A percentile compares a stretch with the other conserved stretches of the same genome.
phyloP scores from a whole-genome alignment of 2,329 filamentous ascomycete genomes.

The Pseudocercospora fijiensis region DNA sequence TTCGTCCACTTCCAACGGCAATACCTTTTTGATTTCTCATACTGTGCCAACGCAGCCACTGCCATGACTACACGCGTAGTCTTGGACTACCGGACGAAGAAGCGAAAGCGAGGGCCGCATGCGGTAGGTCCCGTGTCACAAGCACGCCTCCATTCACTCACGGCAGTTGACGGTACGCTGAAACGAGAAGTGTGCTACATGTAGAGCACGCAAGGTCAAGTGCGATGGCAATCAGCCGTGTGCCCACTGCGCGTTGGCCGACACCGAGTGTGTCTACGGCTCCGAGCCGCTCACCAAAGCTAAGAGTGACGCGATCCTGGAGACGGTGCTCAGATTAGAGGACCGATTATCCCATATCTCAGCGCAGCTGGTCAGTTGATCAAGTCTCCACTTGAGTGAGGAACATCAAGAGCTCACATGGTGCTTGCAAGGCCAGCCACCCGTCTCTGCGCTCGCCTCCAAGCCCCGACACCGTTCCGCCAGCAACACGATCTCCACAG shows the following conservation, averaged over 20 bases:
- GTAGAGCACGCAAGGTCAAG: constrained; percentile 15
- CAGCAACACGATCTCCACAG: constrained; percentile 4
- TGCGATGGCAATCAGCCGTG: constrained; percentile 20
- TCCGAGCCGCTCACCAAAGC: constrained; percentile 16
- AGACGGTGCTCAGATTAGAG: constrained; percentile 15
- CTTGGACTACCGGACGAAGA: constrained; percentile 1
- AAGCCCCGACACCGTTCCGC: background rate
- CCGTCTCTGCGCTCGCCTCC: background rate
- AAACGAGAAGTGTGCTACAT: constrained; percentile 7
- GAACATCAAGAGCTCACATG: background rate
- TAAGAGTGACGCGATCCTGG: constrained; percentile 20
- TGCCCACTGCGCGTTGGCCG: constrained; percentile 9
- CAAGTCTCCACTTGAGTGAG: background rate
- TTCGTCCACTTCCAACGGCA: background rate
- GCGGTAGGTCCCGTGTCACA: constrained; percentile 1
- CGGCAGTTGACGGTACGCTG: background rate
- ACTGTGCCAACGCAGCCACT: background rate
- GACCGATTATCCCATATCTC: constrained; percentile 13
- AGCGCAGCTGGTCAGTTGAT: constrained; percentile 1
- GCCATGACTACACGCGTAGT: background rate
- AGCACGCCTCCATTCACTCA: background rate
- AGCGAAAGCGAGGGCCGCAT: constrained; percentile 17
- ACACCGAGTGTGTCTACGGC: constrained; percentile 16
- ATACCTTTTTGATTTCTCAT: background rate
- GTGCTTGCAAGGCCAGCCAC: background rate